Percentiles rank a stretch among this genome's conserved stretches.
These are phyloP conservation scores for Guyanaporus albipodus DNA, from an alignment of 768 basidiomycete species.

Conservation along the genomic window DNA sequence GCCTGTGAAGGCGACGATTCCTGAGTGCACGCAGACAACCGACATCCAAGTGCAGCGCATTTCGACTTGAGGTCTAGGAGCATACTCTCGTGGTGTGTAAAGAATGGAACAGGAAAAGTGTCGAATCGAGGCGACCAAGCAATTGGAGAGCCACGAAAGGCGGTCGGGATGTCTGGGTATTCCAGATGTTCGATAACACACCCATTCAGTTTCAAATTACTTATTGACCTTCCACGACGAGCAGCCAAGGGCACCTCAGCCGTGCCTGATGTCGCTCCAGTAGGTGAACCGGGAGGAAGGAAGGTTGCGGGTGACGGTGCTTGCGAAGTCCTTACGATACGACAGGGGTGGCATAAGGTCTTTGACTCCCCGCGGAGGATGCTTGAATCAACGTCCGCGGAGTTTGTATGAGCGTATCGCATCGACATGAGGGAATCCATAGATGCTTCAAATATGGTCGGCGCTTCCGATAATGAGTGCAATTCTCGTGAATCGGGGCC, in stretches of 20 bases:
- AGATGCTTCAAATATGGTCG: not conserved
- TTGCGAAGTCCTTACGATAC: conserved; percentile 2
- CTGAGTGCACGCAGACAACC: conserved; percentile 9
- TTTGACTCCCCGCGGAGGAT: conserved; percentile 6
- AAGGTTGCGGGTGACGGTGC: not conserved
- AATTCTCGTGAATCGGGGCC: conserved; percentile 1
- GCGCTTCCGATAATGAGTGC: conserved; percentile 1
- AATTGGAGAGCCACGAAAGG: conserved; percentile 38
- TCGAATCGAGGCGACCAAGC: conserved; percentile 31
- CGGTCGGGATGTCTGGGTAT: conserved; percentile 42
- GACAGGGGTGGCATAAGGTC: not conserved
- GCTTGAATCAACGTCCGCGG: conserved; percentile 7
- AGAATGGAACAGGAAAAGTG: conserved; percentile 5
- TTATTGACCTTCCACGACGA: conserved; percentile 37
- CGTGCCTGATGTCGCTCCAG: not conserved
- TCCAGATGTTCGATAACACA: conserved; percentile 16
- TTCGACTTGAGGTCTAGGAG: conserved; percentile 33
- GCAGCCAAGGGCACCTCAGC: conserved; percentile 32
- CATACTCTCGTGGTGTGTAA: conserved; percentile 36
- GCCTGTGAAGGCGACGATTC: not conserved
- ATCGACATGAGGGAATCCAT: conserved; percentile 1
- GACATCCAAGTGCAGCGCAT: conserved; percentile 25
- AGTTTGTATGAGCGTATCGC: conserved; percentile 3
- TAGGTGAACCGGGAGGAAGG: not conserved
- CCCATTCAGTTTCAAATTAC: conserved; percentile 24